Percentiles rank a stretch among this genome's conserved stretches.
These are phyloP conservation scores for Earliella scabrosa DNA, from an alignment of 1,284 basidiomycete genomes.

Conservation along the genomic window DNA sequence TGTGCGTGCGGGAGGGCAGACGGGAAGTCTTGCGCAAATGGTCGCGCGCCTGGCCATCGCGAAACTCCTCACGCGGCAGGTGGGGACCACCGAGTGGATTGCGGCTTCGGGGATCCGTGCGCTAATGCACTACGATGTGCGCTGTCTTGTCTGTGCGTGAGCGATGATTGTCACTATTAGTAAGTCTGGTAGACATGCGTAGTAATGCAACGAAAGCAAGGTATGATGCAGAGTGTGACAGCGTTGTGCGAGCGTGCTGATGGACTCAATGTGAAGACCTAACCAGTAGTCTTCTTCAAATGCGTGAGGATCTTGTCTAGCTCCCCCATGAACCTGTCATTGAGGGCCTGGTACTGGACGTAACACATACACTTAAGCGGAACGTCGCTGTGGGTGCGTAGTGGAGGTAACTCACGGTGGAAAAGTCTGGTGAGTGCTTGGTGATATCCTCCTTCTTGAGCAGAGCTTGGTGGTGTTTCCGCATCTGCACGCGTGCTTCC, in stretches of 20 bases:
- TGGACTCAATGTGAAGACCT: slow-evolving; percentile 1
- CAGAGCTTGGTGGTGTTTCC: slow-evolving; percentile 65
- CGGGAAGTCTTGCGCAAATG: no score
- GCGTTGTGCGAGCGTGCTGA: no score
- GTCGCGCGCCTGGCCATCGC: not conserved
- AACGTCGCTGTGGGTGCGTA: not conserved
- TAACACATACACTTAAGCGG: not conserved
- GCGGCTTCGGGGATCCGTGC: no score
- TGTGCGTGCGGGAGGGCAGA: no score
- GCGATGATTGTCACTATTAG: no score
- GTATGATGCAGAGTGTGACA: no score
- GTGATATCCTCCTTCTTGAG: slow-evolving; percentile 70
- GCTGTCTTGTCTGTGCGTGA: no score
- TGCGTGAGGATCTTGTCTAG: slow-evolving; percentile 66
- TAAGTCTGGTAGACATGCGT: no score
- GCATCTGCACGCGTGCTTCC: slow-evolving; percentile 74
- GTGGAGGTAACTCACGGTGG: slow-evolving; percentile 6
- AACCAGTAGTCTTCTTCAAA: slow-evolving; percentile 59
- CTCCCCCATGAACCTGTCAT: slow-evolving; percentile 61
- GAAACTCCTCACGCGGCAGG: not conserved
- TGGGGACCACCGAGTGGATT: no score
- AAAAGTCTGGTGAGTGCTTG: slow-evolving; percentile 62
- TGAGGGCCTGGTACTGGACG: slow-evolving; percentile 71
- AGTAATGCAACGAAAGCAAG: not conserved
- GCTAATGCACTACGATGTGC: no score